Evolutionary conservation across 2,329 filamentous ascomycete genomes (phyloP), one percentile per base, ranked within the genome.

Genomic region (Apiospora rasikravindrae): DNA sequence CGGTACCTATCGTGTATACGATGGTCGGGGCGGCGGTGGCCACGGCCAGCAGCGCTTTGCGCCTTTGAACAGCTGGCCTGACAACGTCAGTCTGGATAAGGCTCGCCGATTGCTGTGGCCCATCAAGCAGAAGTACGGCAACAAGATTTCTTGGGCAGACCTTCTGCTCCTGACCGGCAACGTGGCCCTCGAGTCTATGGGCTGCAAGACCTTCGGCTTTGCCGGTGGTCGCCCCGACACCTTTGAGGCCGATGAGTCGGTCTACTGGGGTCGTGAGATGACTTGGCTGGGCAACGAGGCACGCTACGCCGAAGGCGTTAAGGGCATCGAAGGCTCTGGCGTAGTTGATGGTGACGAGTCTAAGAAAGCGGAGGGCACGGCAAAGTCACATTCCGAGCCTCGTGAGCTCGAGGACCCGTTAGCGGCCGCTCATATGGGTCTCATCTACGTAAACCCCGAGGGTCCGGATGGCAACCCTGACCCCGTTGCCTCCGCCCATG

Each of bases 391-490:
- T 82, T 84, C 84, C 24, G 47, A 69, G 45, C 26, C 68, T 40
- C 89, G 91, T 73, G 86, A 93, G 40, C 87, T 94, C 6, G 92
- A 94, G 83, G 82, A 86, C 77, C 92, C 92, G 2, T 81, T 95
- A 16, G 92, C 86, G 10, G 90, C 92, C 61, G 85, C 90, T 37
- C 89, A 93, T 83, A 93, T 93, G 90, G 93, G 93, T 79, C 84
- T 95, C 77, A 95, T 95, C 81, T 95, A 95, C 80, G 92, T 94
- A 73, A 94, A 95, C 84, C 93, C 93, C 2, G 91, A 94, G 81
- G 93, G 93, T 7, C 93, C 93, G 37, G 90, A 94, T 76, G 92
- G 90, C 73, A 88, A 88, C 71, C 91, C 92, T 2, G 92, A 95
- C 78, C 91, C 92, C 26, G 81, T 91, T 51, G 91, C 91, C 16